Evolutionary conservation across 2,329 filamentous ascomycete genomes (phyloP), one percentile per base, ranked within the genome.

Genomic region (Ascochyta fabae): DNA sequence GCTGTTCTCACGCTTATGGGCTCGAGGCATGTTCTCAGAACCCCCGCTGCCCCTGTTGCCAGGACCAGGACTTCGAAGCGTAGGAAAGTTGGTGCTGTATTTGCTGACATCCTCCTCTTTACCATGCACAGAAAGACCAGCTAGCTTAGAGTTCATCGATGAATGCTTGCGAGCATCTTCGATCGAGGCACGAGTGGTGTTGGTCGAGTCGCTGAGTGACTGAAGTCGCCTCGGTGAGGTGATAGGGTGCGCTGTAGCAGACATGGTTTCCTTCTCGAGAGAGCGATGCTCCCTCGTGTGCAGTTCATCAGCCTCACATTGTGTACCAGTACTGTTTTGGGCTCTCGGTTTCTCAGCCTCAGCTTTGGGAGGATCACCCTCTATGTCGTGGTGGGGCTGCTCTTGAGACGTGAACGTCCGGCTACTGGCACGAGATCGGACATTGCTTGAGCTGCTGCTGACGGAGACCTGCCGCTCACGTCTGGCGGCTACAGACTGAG

Each of bases 401-500:
- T 69, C 65, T 6, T 64, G 58, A 4, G 70, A 60, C 33, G 61
- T 50, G 9, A 54, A 49, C 31, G 26, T 60, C 16, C 60, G 50
- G 47, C 59, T 63, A 46, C 47, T 60, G 41, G 60, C 40, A 31
- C 52, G 53, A 46, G 54, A 54, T 34, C 59, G 52, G 41, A 39
- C 54, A 19, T 31, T 47, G 19, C 40, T 42, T 4, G 57, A 49
- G 24, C 38, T 47, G 27, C 53, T 54, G 39, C 59, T 66, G n/a
- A 64, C 38, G 16, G 64, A 68, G 10, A 56, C 34, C 48, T 61
- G 46, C 16, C 62, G 58, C 45, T 68, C 66, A 53, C 65, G 60
- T 44, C 62, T 74, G 10, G 76, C 67, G 23, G 67, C 75, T 8
- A 78, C 66, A n/a, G 72, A 72, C 66, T 78, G 73, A 12, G 78